Evolutionary conservation across 2,329 filamentous ascomycete genomes (phyloP).

Genomic region (Diaporthe aspalathi): DNA sequence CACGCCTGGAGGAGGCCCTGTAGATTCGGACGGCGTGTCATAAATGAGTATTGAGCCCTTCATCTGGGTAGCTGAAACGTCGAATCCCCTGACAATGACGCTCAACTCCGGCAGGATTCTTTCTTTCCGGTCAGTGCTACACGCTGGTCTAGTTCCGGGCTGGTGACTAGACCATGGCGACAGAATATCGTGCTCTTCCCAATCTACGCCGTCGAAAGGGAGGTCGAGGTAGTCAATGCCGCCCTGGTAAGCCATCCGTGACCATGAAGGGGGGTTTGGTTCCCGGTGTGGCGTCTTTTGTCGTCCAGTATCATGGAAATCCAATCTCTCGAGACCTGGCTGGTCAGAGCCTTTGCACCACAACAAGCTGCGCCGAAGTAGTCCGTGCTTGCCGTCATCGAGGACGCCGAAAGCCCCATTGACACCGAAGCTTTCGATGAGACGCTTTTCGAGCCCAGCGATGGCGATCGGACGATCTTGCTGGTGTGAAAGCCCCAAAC

Average conservation of each 20-base stretch:
- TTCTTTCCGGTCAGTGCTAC: background rate
- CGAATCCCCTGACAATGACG: background rate
- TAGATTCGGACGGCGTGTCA: background rate
- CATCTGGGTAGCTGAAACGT: background rate
- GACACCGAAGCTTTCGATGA: slow-evolving; percentile 42
- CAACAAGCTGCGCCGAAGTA: slow-evolving; percentile 46
- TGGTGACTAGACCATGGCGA: slow-evolving; percentile 9
- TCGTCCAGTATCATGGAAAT: background rate
- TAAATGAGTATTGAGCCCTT: background rate
- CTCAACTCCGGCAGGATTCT: background rate
- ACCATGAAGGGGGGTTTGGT: slow-evolving; percentile 7
- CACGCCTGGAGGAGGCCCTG: background rate
- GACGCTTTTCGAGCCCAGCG: slow-evolving; percentile 46
- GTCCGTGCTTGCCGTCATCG: slow-evolving; percentile 10
- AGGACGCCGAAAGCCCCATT: slow-evolving; percentile 49
- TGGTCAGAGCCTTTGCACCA: slow-evolving; percentile 41
- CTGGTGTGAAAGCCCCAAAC: slow-evolving; percentile 42
- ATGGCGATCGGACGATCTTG: slow-evolving; percentile 49
- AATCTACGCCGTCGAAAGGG: background rate
- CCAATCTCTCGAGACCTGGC: background rate
- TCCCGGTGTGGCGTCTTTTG: no score
- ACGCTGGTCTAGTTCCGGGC: background rate
- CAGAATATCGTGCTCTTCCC: background rate
- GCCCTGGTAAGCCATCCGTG: slow-evolving; percentile 32
- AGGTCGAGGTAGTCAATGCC: slow-evolving; percentile 3